phyloP scores from a whole-genome alignment of 2,329 filamentous ascomycete species.

The Ophidiomyces ophidiicola region DNA sequence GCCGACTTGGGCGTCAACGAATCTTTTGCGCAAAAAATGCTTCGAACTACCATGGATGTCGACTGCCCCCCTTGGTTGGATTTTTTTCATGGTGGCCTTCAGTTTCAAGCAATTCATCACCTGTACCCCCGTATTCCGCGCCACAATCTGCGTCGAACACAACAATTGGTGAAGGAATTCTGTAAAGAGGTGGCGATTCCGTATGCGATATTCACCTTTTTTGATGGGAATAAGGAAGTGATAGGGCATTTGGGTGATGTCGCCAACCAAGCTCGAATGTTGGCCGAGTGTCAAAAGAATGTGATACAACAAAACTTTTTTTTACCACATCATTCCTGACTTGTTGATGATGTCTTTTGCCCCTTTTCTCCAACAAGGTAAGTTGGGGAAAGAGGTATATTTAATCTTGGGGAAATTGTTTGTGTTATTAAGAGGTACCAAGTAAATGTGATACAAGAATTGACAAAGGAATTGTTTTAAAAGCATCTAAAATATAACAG shows the following conservation, averaged over 20 bases:
- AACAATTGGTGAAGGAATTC: conserved; percentile 66
- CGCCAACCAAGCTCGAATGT: conserved; percentile 62
- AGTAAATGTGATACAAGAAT: no score
- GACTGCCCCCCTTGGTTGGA: conserved; percentile 81
- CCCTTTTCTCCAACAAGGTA: no score
- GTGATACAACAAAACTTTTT: conserved; percentile 16
- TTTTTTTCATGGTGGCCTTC: conserved; percentile 76
- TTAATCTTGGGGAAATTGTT: no score
- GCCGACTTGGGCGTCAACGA: conserved; percentile 71
- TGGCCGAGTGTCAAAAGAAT: conserved; percentile 58
- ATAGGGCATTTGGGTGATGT: conserved; percentile 66
- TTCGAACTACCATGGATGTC: conserved; percentile 87
- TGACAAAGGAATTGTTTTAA: no score
- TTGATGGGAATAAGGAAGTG: conserved; percentile 70
- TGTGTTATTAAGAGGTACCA: no score
- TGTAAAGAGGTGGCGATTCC: conserved; percentile 71
- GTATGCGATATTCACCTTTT: conserved; percentile 76
- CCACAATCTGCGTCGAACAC: conserved; percentile 66
- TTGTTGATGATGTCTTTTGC: no score
- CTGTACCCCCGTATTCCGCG: conserved; percentile 71
- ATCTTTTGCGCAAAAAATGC: conserved; percentile 80
- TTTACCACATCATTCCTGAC: conserved; percentile 22
- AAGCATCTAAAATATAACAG: no score
- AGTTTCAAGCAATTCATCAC: conserved; percentile 84
- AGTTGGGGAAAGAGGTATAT: no score